Evolutionary conservation across 768 basidiomycete genomes (phyloP).

Genomic region (Agrocybe chaxingu): DNA sequence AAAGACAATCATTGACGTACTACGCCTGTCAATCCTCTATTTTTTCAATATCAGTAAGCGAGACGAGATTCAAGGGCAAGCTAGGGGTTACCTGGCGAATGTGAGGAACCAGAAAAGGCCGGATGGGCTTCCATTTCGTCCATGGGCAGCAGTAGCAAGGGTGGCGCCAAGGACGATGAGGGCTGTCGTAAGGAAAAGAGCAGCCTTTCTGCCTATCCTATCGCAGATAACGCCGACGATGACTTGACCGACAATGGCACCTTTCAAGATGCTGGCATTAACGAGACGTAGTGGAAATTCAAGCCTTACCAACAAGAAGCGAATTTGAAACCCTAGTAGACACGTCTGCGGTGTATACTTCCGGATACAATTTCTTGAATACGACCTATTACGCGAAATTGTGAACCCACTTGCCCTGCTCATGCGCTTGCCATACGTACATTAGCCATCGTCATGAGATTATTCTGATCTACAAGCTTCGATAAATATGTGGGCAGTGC

Average conservation of each 20-base stretch:
- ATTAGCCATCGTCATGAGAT: constrained; percentile 68
- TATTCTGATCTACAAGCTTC: constrained; percentile 57
- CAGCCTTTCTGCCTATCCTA: constrained; percentile 71
- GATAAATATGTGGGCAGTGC: neutral
- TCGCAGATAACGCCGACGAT: constrained; percentile 70
- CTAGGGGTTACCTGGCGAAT: constrained; percentile 38
- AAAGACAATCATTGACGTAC: constrained; percentile 29
- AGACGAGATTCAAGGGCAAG: neutral
- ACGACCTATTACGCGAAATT: constrained; percentile 41
- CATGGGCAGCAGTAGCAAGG: constrained; percentile 66
- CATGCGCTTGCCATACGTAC: constrained; percentile 24
- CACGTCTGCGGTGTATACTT: constrained; percentile 53
- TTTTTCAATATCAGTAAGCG: neutral
- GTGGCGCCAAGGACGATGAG: constrained; percentile 70
- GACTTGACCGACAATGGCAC: constrained; percentile 60
- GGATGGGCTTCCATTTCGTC: constrained; percentile 46
- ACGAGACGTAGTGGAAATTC: neutral
- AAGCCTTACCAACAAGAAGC: constrained; percentile 54
- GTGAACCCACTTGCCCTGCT: neutral
- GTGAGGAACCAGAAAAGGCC: constrained; percentile 78
- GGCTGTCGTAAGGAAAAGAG: constrained; percentile 64
- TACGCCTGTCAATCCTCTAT: constrained; percentile 63
- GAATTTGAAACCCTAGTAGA: constrained; percentile 73
- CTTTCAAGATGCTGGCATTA: constrained; percentile 23
- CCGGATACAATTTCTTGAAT: constrained; percentile 62